These are phyloP conservation scores for Fusarium duplospermum DNA, from an alignment of 2,329 filamentous ascomycete species.

Conservation along the genomic window DNA sequence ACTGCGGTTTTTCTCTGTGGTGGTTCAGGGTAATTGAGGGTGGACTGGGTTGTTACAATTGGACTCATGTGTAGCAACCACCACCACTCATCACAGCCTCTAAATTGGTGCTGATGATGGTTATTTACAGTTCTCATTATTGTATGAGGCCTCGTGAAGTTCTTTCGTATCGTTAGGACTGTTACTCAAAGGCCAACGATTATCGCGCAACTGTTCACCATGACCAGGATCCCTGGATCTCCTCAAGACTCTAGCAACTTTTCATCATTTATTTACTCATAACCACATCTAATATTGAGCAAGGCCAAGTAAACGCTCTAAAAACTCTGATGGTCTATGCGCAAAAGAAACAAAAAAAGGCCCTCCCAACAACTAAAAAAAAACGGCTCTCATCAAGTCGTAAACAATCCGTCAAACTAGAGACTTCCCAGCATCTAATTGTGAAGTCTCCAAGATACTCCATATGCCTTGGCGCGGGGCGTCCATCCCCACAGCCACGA, in stretches of 20 bases:
- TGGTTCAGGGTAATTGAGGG: background rate
- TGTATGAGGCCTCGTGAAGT: background rate
- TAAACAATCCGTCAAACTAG: background rate
- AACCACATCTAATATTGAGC: constrained; percentile 7
- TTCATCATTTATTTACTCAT: background rate
- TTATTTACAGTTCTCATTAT: background rate
- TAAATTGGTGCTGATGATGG: background rate
- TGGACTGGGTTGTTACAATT: background rate
- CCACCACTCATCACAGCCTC: background rate
- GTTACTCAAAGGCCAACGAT: background rate
- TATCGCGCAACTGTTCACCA: background rate
- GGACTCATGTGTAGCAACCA: background rate
- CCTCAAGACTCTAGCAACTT: background rate
- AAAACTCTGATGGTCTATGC: constrained; percentile 1
- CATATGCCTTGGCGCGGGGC: background rate
- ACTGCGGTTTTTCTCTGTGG: background rate
- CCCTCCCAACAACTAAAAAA: background rate
- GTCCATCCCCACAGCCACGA: background rate
- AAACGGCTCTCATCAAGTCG: constrained; percentile 23
- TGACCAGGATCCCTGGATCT: background rate
- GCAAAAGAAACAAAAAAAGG: constrained; percentile 4
- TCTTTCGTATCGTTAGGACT: background rate
- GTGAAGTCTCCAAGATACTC: background rate
- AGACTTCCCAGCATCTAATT: background rate
- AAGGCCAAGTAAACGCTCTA: background rate